Evolutionary conservation across 2,329 filamentous ascomycete genomes (phyloP).

Genomic region (Paraphaeosphaeria minitans): DNA sequence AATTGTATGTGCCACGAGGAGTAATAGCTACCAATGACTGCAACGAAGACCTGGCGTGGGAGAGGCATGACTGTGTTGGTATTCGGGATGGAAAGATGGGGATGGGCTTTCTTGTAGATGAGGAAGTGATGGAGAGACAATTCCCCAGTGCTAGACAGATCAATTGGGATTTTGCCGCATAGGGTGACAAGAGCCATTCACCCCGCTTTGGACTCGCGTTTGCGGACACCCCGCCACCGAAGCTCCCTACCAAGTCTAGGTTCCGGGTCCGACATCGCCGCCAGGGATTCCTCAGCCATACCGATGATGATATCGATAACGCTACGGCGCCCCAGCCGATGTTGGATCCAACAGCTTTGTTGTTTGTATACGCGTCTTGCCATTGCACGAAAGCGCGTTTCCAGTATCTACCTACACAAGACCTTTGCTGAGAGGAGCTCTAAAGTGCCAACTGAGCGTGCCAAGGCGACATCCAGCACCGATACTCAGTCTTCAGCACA

Average conservation of each 20-base stretch:
- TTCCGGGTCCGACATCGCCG: constrained; percentile 2
- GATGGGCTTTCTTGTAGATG: neutral
- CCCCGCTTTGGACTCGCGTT: constrained; percentile 2
- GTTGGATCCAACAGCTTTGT: neutral
- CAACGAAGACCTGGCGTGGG: constrained; percentile 53
- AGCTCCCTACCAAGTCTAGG: constrained; percentile 1
- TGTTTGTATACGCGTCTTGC: neutral
- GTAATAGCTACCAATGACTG: constrained; percentile 49
- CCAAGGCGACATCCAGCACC: neutral
- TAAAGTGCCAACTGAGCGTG: neutral
- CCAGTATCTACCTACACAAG: no score
- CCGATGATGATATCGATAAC: neutral
- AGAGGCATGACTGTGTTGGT: constrained; percentile 42
- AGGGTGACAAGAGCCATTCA: constrained; percentile 4
- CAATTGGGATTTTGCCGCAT: constrained; percentile 3
- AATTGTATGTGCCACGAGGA: neutral
- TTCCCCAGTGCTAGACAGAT: neutral
- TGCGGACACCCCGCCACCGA: neutral
- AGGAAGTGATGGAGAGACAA: constrained; percentile 5
- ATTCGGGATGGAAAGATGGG: neutral
- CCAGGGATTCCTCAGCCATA: constrained; percentile 5
- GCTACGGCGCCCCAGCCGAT: neutral
- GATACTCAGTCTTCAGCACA: neutral
- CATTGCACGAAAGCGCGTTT: no score
- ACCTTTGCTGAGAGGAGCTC: no score